Evolutionary conservation across 257 asterid genomes (phyloP).

Genomic region (Fraxinus excelsior): DNA sequence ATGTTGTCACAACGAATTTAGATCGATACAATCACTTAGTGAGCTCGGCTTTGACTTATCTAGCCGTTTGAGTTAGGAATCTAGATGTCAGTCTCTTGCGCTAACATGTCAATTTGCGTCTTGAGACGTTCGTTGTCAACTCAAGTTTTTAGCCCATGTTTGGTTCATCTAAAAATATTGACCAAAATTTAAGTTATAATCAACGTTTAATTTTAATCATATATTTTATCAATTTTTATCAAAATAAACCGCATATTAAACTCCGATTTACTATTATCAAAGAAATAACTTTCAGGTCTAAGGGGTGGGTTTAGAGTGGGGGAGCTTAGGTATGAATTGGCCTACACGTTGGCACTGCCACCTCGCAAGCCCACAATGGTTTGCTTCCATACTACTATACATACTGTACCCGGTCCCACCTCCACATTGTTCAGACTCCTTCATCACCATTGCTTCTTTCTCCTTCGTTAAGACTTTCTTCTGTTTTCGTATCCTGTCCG

Average conservation of each 20-base stretch:
- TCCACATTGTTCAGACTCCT: constrained; percentile 24
- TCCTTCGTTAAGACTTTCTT: background rate
- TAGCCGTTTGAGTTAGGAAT: no score
- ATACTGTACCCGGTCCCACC: constrained; percentile 30
- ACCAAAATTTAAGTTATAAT: no score
- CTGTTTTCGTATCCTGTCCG: constrained; percentile 24
- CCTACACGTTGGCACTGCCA: constrained; percentile 36
- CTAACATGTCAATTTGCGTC: no score
- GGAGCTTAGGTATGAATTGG: constrained; percentile 45
- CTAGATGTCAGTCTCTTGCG: no score
- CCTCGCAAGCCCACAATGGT: constrained; percentile 37
- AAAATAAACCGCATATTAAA: background rate
- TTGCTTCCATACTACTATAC: constrained; percentile 31
- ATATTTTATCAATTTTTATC: no score
- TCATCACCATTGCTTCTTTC: background rate
- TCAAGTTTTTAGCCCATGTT: no score
- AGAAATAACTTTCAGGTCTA: background rate
- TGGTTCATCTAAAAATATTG: no score
- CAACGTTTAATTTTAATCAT: no score
- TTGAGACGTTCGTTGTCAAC: no score
- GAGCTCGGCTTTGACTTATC: no score
- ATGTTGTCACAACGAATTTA: no score
- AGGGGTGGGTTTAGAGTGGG: background rate
- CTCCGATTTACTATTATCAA: background rate
- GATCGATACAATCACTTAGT: no score